Conservation (phyloP, 352 stramenopile species). For the Globisporangium paddicum region DNA sequence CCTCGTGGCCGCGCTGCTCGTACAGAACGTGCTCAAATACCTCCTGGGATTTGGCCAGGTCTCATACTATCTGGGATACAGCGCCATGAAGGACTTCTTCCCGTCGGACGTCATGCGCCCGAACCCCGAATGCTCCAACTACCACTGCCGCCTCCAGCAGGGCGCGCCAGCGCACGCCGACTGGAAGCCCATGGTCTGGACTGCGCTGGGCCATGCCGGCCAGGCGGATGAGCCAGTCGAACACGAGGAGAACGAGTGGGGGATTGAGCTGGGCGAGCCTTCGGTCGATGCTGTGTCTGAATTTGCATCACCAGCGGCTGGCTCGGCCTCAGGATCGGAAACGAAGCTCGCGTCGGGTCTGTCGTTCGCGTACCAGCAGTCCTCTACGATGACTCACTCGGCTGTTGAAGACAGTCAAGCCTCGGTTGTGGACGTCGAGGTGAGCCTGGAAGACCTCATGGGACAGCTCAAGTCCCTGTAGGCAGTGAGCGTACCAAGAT, state of each 20-base stretch:
- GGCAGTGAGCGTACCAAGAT: no score
- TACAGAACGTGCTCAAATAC: constrained; percentile 89
- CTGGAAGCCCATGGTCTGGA: constrained; percentile 78
- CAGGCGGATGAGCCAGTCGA: constrained; percentile 39
- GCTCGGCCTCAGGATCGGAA: constrained; percentile 3
- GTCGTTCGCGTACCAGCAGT: constrained; percentile 58
- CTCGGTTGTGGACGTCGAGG: constrained; percentile 26
- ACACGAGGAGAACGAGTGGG: constrained; percentile 86
- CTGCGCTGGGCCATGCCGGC: constrained; percentile 47
- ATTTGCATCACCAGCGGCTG: constrained; percentile 4
- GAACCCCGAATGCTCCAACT: constrained; percentile 82
- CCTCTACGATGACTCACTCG: constrained; percentile 1
- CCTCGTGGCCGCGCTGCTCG: constrained; percentile 78
- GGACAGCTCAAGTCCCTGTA: constrained; percentile 72
- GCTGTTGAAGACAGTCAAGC: constrained; percentile 15
- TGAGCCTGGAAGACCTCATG: constrained; percentile 80
- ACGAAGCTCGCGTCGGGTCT: constrained; percentile 39
- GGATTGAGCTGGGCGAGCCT: constrained; percentile 56
- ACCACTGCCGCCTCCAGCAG: constrained; percentile 74
- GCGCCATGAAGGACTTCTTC: constrained; percentile 87
- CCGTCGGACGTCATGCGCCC: constrained; percentile 74
- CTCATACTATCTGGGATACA: constrained; percentile 88
- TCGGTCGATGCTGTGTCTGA: constrained; percentile 15
- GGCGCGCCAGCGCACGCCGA: constrained; percentile 26
- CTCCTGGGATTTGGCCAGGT: constrained; percentile 81